Percentiles rank a stretch among this genome's conserved stretches.
Conservation (phyloP, 148 eudicot species). For the Heliamphora exappendiculata region DNA sequence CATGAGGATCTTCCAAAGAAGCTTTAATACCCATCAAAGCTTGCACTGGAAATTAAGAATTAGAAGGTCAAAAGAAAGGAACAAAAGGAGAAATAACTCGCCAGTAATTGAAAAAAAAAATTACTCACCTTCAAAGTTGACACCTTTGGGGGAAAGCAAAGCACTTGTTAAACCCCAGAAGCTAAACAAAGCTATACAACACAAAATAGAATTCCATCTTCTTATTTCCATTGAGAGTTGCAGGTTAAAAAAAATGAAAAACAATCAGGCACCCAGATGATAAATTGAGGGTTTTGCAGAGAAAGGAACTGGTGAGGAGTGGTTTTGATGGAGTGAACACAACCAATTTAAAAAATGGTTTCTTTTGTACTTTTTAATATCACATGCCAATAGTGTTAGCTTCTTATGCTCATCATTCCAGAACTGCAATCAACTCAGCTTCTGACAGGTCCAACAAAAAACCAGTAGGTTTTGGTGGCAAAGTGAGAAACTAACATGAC, state of each 20-base stretch:
- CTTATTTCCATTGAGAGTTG: conserved; percentile 15
- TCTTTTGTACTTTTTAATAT: too few relatives aligned
- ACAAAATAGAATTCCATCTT: conserved; percentile 19
- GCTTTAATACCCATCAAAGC: conserved; percentile 62
- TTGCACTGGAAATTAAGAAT: conserved; percentile 25
- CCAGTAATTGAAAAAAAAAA: too few relatives aligned
- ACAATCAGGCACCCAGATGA: conserved; percentile 3
- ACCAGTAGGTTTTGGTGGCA: too few relatives aligned
- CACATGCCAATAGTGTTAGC: too few relatives aligned
- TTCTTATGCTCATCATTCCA: too few relatives aligned
- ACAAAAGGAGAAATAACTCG: not conserved
- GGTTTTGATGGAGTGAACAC: too few relatives aligned
- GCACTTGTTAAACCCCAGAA: conserved; percentile 23
- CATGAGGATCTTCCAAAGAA: conserved; percentile 42
- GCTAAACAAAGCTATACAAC: conserved; percentile 21
- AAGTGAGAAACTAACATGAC: too few relatives aligned
- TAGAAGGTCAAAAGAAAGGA: not conserved
- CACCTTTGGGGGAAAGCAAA: conserved; percentile 59
- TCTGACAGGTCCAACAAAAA: too few relatives aligned
- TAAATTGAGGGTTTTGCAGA: too few relatives aligned
- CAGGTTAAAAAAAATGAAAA: not conserved
- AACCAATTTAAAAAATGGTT: too few relatives aligned
- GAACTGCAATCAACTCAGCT: too few relatives aligned
- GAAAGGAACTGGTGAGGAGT: too few relatives aligned
- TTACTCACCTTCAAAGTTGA: conserved; percentile 58